Evolutionary conservation across 805 yeast species (phyloP), one percentile per base, ranked within the genome.

Genomic region (Millerozyma acaciae): DNA sequence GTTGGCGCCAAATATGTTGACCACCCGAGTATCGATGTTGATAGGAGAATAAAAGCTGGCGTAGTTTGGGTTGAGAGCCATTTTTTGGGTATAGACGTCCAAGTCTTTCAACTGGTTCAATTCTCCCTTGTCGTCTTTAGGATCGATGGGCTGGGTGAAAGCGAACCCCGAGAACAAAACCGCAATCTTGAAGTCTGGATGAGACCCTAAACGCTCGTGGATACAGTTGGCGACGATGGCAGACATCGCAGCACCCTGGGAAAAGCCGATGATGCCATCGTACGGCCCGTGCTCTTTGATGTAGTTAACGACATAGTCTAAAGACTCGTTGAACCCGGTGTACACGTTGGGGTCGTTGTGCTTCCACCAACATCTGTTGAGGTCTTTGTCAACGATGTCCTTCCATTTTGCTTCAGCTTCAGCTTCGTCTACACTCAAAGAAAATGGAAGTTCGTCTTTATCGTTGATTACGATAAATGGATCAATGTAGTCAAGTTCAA

Each of bases 171-270:
- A 55, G 25, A 65, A 43, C 9, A 58, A 38, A 5, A 60, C 35
- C 5, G 64, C 49, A 20, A 62, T 39, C 23, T 49, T 42, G 34
- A 64, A 51, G 16, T 43, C 44, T 4, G 53, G 55, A 28, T 55
- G 55, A 2, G 23, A 26, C 1, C 63, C 62, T 3, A 51, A 23
- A 19, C 46, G 38, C 28, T 37, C 35, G 5, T 40, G 38, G 9
- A 62, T 44, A 8, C 37, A 34, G 31, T 52, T 60, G 32, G 56
- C 48, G 6, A 60, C 32, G 4, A 58, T 45, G 3, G 60, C 48
- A 3, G 66, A 43, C 62, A 65, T 53, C 6, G 64, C 61, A 2
- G 68, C 69, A 19, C 72, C 72, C 40, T 66, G 72, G 16, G 67
- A 59, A 34, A 65, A 66, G 3, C 71, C 72, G 21, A 66, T 44